Evolutionary conservation across 192 early-diverging fungal species (phyloP).

Genomic region (Backusella circina): DNA sequence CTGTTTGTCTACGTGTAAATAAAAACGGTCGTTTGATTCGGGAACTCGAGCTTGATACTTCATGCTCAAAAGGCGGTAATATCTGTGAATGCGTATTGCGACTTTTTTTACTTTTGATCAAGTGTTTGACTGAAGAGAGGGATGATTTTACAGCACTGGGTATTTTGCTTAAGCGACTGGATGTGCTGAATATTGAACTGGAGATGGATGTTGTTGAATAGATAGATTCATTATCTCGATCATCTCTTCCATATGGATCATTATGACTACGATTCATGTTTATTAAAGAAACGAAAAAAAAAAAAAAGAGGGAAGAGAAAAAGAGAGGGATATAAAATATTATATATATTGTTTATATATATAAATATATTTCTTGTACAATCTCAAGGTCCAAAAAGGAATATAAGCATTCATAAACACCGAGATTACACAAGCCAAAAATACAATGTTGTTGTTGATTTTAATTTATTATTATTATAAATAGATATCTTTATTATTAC

Average conservation of each 20-base stretch:
- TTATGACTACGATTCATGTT: neutral
- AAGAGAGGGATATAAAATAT: neutral
- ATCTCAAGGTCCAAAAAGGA: slow-evolving; percentile 3
- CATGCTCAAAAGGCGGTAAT: neutral
- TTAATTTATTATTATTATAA: neutral
- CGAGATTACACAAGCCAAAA: neutral
- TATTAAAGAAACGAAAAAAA: neutral
- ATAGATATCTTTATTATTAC: too few species aligned
- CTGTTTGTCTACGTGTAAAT: slow-evolving; percentile 6
- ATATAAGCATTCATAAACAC: slow-evolving; percentile 12
- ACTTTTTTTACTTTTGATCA: slow-evolving; percentile 12
- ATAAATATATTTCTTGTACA: neutral
- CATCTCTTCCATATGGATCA: neutral
- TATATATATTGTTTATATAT: slow-evolving; percentile 2
- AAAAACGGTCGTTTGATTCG: neutral
- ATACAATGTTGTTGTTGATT: neutral
- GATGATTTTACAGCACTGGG: slow-evolving; percentile 27
- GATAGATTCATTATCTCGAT: slow-evolving; percentile 28
- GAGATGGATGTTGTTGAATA: slow-evolving; percentile 27
- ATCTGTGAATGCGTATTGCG: neutral
- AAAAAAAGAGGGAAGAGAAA: neutral
- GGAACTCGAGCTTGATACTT: neutral
- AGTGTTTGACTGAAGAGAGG: slow-evolving; percentile 25
- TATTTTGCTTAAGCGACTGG: slow-evolving; percentile 22
- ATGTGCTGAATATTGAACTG: slow-evolving; percentile 32